Evolutionary conservation across 2,329 filamentous ascomycete species (phyloP), one percentile per base, ranked within the genome.

Genomic region (Alternaria gaisen): DNA sequence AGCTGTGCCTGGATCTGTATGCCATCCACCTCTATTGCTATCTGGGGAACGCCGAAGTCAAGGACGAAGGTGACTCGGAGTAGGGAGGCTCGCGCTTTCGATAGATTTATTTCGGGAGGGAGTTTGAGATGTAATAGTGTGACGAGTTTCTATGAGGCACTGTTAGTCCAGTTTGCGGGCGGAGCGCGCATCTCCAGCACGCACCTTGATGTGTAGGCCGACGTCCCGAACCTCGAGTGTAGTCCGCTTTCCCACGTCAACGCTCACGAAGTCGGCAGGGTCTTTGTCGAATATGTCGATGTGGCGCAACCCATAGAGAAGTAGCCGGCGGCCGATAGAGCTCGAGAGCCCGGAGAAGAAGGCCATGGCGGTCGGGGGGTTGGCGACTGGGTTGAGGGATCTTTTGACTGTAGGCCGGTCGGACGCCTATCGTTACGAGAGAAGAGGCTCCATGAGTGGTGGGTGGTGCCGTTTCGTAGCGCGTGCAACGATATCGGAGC

Each of bases 271-370:
- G 73, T 97, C 91, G 68, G 97, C 83, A 12, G 91, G 90, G 74
- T 96, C 91, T 58, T 92, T 91, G 73, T 98, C 95, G 61, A 99
- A 87, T 56, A 97, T 85, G 70, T 97, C 93, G 60, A 97, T 85
- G 59, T 90, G 89, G 24, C 91, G 90, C 42, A 99, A 83, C 51
- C 90, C 92, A 82, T 95, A 97, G 69, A 92, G 90, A 67, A 98
- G 86, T 72, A 98, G 85, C 78, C 91, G 89, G 85, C 95, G 97
- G 81, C 94, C 92, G 84, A 97, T 83, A 69, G 84, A 92, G 69
- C 88, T 91, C 65, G 93, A 89, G 73, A 95, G 86, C 76, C 92
- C 69, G 24, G 73, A 71, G 86, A 89, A 72, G 66, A 78, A 79
- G 55, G 90, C 88, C 91, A 94, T 93, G 78, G 69, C 75, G 56